Conservation (phyloP, 257 asterid genomes). For the Phtheirospermum japonicum region DNA sequence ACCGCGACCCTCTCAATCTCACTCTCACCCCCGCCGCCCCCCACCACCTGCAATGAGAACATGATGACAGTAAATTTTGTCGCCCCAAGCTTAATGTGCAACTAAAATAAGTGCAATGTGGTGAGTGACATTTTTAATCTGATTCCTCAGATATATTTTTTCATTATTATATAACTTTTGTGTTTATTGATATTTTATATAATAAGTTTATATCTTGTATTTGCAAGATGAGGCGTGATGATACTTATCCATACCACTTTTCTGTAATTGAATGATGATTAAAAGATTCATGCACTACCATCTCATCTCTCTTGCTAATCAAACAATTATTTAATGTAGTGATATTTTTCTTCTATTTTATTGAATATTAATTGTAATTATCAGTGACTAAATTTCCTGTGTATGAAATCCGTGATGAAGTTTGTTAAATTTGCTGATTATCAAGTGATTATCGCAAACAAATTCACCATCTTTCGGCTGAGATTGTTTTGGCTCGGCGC, state of each 20-base stretch:
- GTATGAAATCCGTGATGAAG: conserved; percentile 49
- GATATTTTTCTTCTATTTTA: neutral
- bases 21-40: too few relatives aligned
- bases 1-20: too few relatives aligned
- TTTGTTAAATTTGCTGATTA: conserved; percentile 29
- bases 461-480: conserved; percentile 89
- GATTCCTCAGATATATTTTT: too few relatives aligned
- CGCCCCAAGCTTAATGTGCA: too few relatives aligned
- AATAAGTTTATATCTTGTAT: neutral
- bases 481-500: too few relatives aligned
- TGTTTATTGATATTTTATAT: neutral
- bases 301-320: conserved; percentile 56
- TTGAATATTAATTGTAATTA: neutral
- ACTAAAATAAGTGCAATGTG: too few relatives aligned
- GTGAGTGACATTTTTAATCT: too few relatives aligned
- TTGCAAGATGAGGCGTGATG: conserved; percentile 44
- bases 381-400: neutral
- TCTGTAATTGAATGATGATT: conserved; percentile 66
- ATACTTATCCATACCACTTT: conserved; percentile 45
- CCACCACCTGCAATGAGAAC: too few relatives aligned
- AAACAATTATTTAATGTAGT: neutral
- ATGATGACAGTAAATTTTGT: too few relatives aligned
- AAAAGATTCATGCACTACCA: conserved; percentile 72
- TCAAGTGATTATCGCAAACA: conserved; percentile 38
- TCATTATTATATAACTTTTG: too few relatives aligned